Base-by-base conservation (phyloP, 352 stramenopile genomes). In the Globisporangium paroecandrum region DNA sequence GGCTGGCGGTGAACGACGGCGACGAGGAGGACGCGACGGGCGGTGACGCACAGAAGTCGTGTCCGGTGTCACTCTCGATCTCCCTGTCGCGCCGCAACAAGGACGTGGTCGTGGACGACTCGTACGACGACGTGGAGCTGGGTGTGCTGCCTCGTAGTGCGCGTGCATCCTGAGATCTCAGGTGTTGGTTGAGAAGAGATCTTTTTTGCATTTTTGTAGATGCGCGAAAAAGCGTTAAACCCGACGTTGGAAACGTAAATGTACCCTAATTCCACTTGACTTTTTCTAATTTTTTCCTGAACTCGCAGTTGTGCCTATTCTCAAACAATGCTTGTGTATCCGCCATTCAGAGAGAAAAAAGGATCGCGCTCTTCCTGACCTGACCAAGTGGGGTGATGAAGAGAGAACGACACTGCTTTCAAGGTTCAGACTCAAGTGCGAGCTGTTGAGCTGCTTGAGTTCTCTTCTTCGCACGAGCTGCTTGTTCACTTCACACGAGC, bases 51-150 rank as follows among this genome's bases (percentile, higher is more conserved):
- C 64, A 20, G 63, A 85, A 66, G 70, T 69, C 49, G 51, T 68
- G 74, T 32, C 66, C 76, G 4, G 70, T 67, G 29, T 80, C 70
- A 55, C 72, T 85, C 59, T 81, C 79, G 3, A 71, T 86, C 55
- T 86, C 79, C 43, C 69, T 68, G 25, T 67, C 64, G 27, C 57
- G 64, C 15, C 64, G 81, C 27, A 74, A 67, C n/a, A 86, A 86
- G 55, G 77, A 88, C 9, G 25, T 10, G 6, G 62, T 77, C 10
- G 69, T 64, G 49, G 78, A 89, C 71, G 80, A 89, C 58, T 89
- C 80, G 7, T 89, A 89, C 61, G 80, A 89, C 58, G 75, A 85
- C 66, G 76, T 87, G 12, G 80, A 89, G 70, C 73, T 87, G 24
- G 80, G 80, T 29, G 75, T 87, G 55, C 75, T 87, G 66, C 80